These are phyloP conservation scores for Mycena leptocephala DNA, from an alignment of 768 basidiomycete species.

Conservation along the genomic window DNA sequence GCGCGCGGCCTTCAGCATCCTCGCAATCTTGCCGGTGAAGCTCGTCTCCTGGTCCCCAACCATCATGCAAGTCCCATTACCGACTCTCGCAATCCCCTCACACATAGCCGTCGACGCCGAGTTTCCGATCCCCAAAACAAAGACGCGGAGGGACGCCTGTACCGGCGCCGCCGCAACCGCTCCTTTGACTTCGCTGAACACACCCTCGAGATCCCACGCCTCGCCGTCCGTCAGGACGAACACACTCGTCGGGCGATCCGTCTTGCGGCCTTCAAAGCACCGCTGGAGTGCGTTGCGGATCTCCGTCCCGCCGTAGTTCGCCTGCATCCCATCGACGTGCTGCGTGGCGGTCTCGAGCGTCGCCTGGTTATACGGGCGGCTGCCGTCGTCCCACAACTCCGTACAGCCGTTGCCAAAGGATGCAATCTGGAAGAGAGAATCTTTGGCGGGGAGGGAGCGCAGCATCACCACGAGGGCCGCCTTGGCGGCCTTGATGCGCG, in stretches of 20 bases:
- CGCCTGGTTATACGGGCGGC: conserved; percentile 39
- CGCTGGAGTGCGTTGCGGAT: conserved; percentile 50
- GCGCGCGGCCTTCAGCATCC: conserved; percentile 59
- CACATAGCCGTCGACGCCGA: conserved; percentile 57
- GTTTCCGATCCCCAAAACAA: conserved; percentile 62
- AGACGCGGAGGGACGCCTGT: conserved; percentile 53
- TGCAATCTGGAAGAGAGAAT: conserved; percentile 59
- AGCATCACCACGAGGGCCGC: conserved; percentile 56
- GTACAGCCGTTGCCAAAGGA: conserved; percentile 51
- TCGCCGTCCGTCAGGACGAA: conserved; percentile 66
- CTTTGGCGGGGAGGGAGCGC: conserved; percentile 51
- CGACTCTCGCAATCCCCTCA: conserved; percentile 56
- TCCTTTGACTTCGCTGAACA: conserved; percentile 23
- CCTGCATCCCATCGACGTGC: conserved; percentile 46
- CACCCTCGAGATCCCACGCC: conserved; percentile 29
- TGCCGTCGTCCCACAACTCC: conserved; percentile 48
- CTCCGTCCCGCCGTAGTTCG: conserved; percentile 60
- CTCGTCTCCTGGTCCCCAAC: conserved; percentile 51
- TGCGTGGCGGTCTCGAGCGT: conserved; percentile 48
- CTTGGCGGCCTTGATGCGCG: conserved; percentile 53
- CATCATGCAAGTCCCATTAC: conserved; percentile 57
- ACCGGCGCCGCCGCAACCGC: conserved; percentile 41
- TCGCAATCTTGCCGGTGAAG: conserved; percentile 56
- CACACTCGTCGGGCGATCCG: conserved; percentile 51
- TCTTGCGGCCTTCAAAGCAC: conserved; percentile 45